Conservation (phyloP, 306 rosid genomes). For the Lotus japonicus region DNA sequence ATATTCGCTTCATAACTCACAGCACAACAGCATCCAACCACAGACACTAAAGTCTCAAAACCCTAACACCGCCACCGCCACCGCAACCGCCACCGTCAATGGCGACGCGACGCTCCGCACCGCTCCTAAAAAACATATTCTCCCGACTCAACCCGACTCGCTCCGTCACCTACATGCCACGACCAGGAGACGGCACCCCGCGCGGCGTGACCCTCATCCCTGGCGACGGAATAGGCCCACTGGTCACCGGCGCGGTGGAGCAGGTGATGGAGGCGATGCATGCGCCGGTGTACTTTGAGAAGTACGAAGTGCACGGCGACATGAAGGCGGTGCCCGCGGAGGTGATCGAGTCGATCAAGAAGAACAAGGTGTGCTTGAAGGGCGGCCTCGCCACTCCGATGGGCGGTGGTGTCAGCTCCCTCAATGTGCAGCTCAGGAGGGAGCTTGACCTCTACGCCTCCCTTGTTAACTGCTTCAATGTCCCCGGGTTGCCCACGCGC, state of each 20-base stretch:
- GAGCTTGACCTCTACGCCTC: conserved; percentile 92
- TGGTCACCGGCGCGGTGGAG: conserved; percentile 74
- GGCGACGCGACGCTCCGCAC: conserved; percentile 46
- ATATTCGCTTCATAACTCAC: background rate
- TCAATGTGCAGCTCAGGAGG: conserved; percentile 65
- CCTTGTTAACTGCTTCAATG: conserved; percentile 73
- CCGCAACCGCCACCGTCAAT: conserved; percentile 27
- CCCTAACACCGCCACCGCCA: conserved; percentile 23
- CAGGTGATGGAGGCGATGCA: conserved; percentile 91
- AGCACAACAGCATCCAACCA: background rate
- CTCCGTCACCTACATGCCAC: conserved; percentile 79
- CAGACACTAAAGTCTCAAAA: background rate
- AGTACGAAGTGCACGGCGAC: conserved; percentile 55
- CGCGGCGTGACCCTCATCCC: conserved; percentile 73
- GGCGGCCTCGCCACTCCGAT: conserved; percentile 77
- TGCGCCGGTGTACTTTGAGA: conserved; percentile 72
- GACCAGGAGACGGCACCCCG: conserved; percentile 75
- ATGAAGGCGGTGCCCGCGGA: conserved; percentile 61
- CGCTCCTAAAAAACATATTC: conserved; percentile 26
- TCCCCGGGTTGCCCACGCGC: conserved; percentile 63
- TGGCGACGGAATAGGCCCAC: conserved; percentile 77
- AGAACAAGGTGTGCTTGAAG: conserved; percentile 79
- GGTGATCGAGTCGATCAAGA: conserved; percentile 69
- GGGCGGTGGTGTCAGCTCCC: conserved; percentile 84
- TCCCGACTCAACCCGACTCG: conserved; percentile 34